phyloP scores from a whole-genome alignment of 768 basidiomycete genomes.

The Leucogyrophana mollusca region DNA sequence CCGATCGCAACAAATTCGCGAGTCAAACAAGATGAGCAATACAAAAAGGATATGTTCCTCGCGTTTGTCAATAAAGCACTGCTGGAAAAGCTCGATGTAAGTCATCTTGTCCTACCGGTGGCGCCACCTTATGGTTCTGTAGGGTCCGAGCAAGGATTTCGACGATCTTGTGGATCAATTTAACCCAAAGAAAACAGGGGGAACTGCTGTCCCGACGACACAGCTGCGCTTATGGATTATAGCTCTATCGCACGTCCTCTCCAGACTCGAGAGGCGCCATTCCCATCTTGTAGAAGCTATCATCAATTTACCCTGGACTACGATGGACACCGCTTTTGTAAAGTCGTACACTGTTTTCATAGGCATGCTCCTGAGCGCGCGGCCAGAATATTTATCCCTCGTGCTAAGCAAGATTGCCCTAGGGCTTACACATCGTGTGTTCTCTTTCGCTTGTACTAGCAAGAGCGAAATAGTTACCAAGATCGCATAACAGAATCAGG shows the following conservation, averaged over 20 bases:
- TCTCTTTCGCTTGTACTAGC: conserved; percentile 2
- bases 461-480: conserved; percentile 4
- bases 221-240: conserved; percentile 80
- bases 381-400: conserved; percentile 86
- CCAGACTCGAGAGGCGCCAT: conserved; percentile 81
- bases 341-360: conserved; percentile 88
- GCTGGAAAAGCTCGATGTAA: conserved; percentile 66
- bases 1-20: conserved; percentile 81
- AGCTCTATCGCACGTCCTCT: conserved; percentile 90
- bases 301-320: conserved; percentile 87
- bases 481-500: conserved; percentile 59
- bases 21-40: conserved; percentile 73
- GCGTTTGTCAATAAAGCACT: conserved; percentile 82
- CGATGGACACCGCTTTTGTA: conserved; percentile 82
- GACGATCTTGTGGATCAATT: conserved; percentile 92
- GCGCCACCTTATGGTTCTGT: conserved; percentile 14
- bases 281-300: conserved; percentile 82
- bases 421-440: conserved; percentile 88
- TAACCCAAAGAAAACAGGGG: conserved; percentile 44
- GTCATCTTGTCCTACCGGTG: conserved; percentile 28
- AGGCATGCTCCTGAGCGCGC: conserved; percentile 87
- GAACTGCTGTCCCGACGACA: conserved; percentile 33
- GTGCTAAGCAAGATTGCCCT: conserved; percentile 80
- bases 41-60: conserved; percentile 80
- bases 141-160: conserved; percentile 78